Evolutionary conservation across 2,329 filamentous ascomycete species (phyloP), one percentile per base, ranked within the genome.

Genomic region (Thelonectria blattea): DNA sequence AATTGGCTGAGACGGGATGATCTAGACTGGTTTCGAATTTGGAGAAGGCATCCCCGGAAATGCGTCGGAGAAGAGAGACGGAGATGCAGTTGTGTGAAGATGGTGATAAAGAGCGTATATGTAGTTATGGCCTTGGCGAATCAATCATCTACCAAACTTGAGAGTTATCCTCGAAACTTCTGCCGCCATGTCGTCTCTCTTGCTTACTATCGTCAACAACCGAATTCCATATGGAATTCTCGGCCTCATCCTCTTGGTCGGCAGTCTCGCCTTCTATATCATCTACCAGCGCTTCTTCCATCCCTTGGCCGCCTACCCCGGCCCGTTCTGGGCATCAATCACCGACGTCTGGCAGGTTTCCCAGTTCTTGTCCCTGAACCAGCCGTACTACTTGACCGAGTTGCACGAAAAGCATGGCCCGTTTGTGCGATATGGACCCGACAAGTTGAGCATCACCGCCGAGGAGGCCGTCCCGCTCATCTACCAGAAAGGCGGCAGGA

Each of bases 351-450:
- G 61, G 61, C 61, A 63, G 24, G 58, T 58, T 37, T 43, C 37
- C 18, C 49, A 63, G n/a, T 61, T 50, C 22, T 27, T 63, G 1
- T 57, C 57, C 2, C 24, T 60, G 24, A 50, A 61, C 24, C 61
- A 63, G 24, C 61, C 61, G 1, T 63, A 63, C 32, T n/a, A 47
- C n/a, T 42, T 63, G 50, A 58, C 61, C 12, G 54, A 58, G 20
- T 34, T 63, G 12, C 61, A 63, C 34, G 34, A 32, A 11, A 60
- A 58, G 41, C 47, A 63, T 52, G 61, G 61, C 30, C 43, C 46
- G 20, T 61, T 63, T 39, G 61, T 63, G 0, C 61, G 61, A 39
- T 63, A 63, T 42, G 61, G 61, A 11, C 58, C 61, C 5, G 54
- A 63, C 48, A 63, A 61, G 37, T 12, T 63, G 18, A 63, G 61